Evolutionary conservation across 768 basidiomycete genomes (phyloP).

Genomic region (Rhizopogon vesiculosus): DNA sequence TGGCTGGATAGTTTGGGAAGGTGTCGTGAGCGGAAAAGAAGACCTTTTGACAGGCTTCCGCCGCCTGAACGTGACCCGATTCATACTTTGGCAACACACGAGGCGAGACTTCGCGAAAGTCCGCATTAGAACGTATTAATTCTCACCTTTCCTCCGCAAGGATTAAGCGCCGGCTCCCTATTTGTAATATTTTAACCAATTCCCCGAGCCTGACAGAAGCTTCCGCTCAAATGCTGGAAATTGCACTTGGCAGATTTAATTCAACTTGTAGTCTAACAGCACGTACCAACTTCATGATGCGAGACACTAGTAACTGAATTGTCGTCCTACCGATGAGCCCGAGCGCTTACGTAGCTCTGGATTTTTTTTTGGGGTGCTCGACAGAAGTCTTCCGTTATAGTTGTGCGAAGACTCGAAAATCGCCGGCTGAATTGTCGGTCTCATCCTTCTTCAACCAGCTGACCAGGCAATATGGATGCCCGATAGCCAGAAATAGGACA

Average conservation of each 20-base stretch:
- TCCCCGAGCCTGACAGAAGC: too few species aligned
- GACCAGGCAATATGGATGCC: background rate
- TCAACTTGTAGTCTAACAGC: too few species aligned
- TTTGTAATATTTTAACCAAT: too few species aligned
- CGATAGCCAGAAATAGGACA: background rate
- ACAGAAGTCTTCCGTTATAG: constrained; percentile 2
- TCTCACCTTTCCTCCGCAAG: background rate
- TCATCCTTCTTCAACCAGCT: background rate
- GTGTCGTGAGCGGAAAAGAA: background rate
- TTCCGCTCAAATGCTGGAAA: too few species aligned
- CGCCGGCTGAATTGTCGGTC: background rate
- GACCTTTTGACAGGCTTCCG: background rate
- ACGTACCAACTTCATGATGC: too few species aligned
- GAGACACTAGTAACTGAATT: too few species aligned
- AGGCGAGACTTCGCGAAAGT: background rate
- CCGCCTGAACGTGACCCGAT: background rate
- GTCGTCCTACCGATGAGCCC: too few species aligned
- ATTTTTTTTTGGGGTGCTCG: background rate
- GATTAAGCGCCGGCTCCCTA: background rate
- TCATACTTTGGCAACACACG: background rate
- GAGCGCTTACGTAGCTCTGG: too few species aligned
- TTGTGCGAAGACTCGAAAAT: background rate
- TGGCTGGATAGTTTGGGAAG: background rate
- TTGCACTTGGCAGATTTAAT: too few species aligned
- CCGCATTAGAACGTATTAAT: background rate